Base-by-base conservation (phyloP, 1,284 basidiomycete species). In the Xerocomus amazonicus region DNA sequence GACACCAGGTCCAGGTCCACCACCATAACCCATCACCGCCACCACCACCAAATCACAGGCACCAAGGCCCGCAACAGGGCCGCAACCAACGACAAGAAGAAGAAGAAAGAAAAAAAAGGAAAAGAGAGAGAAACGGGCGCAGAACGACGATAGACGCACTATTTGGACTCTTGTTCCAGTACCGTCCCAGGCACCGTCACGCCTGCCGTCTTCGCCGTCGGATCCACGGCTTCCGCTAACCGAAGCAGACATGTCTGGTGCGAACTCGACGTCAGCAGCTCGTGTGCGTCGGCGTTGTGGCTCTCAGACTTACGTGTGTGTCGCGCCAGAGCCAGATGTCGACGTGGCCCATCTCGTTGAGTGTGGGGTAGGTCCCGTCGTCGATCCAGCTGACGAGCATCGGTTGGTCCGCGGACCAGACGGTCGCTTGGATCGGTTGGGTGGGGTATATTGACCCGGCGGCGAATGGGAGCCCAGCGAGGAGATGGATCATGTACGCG, bases 331-430 rank as follows among this genome's bases (percentile, higher is more conserved):
- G 60, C 34, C 75, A 69, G 9, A 81, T 71, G 4, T 65, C 61
- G 14, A 78, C 40, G 1, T 54, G 50, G 0, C 73, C 74, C 61
- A 79, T 70, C 8, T 68, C 57, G 27, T 45, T 47, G 5, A 81
- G 53, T n/a, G 55, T 49, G 0, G 79, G 80, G 13, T 53, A 53
- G 1, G 51, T 57, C 8, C 65, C 62, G 40, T 78, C 74, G 36
- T 82, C 78, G 27, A 67, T 64, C 81, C 80, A 83, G 6, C 60
- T 70, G 4, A 81, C 59, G 4, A 57, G 48, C 33, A 66, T 68
- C 9, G 68, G 60, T 35, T 66, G 59, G 14, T 77, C 79, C 38
- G 73, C 71, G 28, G 57, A 58, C 57, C 73, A 74, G 1, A 73
- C 66, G 0, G 79, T 76, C 36, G 59, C 66, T 32, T 72, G 63